phyloP scores from a whole-genome alignment of 306 rosid genomes.

The Corylus avellana region DNA sequence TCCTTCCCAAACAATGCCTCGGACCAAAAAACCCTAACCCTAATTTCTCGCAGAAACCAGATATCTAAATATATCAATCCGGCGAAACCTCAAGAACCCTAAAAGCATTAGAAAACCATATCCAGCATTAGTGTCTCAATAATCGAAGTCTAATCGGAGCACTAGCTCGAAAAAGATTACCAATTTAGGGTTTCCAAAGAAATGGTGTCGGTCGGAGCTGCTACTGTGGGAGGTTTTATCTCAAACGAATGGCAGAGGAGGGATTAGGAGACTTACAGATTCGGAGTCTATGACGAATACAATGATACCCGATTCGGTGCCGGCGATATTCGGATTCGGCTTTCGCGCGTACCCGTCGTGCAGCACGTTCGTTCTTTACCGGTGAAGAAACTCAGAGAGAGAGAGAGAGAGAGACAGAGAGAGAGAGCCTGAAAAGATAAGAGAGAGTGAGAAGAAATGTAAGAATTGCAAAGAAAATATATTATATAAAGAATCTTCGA shows the following conservation, averaged over 20 bases:
- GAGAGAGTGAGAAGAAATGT: slow-evolving; percentile 35
- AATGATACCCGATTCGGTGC: slow-evolving; percentile 39
- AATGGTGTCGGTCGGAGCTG: slow-evolving; percentile 18
- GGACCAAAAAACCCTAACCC: slow-evolving; percentile 58
- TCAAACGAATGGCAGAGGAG: slow-evolving; percentile 42
- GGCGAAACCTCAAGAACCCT: slow-evolving; percentile 70
- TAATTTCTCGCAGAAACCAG: slow-evolving; percentile 39
- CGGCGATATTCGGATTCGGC: slow-evolving; percentile 33
- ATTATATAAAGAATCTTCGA: slow-evolving; percentile 27
- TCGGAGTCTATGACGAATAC: slow-evolving; percentile 24
- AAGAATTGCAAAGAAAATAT: slow-evolving; percentile 28
- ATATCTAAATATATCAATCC: slow-evolving; percentile 22
- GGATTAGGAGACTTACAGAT: slow-evolving; percentile 52
- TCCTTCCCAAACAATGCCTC: slow-evolving; percentile 32
- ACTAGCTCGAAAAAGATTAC: slow-evolving; percentile 27
- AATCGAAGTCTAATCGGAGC: slow-evolving; percentile 31
- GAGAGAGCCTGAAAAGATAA: slow-evolving; percentile 40
- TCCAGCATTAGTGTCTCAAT: slow-evolving; percentile 28
- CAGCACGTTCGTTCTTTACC: slow-evolving; percentile 34
- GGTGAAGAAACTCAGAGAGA: slow-evolving; percentile 22
- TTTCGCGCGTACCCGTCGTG: slow-evolving; percentile 43
- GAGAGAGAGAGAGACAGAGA: slow-evolving; percentile 34
- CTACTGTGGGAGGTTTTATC: slow-evolving; percentile 20
- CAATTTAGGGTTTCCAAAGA: slow-evolving; percentile 17
- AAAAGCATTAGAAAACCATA: slow-evolving; percentile 41